Base-by-base conservation (phyloP, 306 rosid species). In the Castanospermum australe region DNA sequence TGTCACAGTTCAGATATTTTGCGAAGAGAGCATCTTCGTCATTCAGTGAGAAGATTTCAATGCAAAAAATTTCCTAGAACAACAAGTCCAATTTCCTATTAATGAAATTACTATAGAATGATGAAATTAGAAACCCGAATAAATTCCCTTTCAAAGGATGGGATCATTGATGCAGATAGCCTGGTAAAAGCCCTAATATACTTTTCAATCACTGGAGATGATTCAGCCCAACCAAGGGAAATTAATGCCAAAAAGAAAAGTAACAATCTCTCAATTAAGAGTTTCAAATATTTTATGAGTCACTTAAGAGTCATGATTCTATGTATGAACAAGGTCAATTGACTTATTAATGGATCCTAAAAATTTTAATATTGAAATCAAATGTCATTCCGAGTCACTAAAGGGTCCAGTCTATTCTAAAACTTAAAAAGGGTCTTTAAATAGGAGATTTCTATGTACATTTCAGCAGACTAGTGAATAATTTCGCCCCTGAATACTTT, bases 1-100 rank as follows among this genome's bases (percentile, higher is more conserved):
- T 66, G 59, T 42, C 75, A 82, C 25, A 81, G 35, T 45, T 75
- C 42, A 78, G 59, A 56, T 67, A 84, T 66, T 35, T 72, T 50
- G 59, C 66, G 72, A 82, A 78, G 22, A 30, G 9, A 51, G n/a
- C 67, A 57, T 69, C 76, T 67, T 63, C 21, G 76, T 61, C 76
- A 83, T 74, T 80, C 20, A 8, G 50, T 41, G 65, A 28, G 59
- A 86, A 64, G 66, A 15, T 67, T 79, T n/a, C 56, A 71, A 64
- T 14, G 67, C 38, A 47, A 55, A 62, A 63, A 0, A 28, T 55
- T 22, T 35, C 62, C 55, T 13, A 75, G 12, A 22, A 50, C 24
- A 12, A 70, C n/a, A 47, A 66, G 51, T 59, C 50, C 35, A n/a
- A 69, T 24, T 28, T 22, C 76, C 36, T 55, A 59, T 60, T 56